Evolutionary conservation across 345 rosid species (phyloP).

Genomic region (Eucalyptus regnans): DNA sequence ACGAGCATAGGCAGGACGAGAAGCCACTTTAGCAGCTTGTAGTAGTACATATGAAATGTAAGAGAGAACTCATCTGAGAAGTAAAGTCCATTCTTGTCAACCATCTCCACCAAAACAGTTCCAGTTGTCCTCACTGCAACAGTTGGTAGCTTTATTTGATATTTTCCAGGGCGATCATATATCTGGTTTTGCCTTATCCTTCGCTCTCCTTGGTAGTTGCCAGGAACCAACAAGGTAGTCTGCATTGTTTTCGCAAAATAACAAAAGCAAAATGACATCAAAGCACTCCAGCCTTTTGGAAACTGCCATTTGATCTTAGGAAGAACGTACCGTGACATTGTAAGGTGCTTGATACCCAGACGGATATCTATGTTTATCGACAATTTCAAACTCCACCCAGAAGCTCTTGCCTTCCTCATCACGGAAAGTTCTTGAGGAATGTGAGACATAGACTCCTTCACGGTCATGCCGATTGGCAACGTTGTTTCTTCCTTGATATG

Average conservation of each 20-base stretch:
- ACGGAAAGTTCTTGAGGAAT: conserved; percentile 85
- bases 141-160: conserved; percentile 72
- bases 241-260: conserved; percentile 14
- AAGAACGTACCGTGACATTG: conserved; percentile 79
- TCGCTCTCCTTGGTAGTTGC: conserved; percentile 90
- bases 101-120: conserved; percentile 91
- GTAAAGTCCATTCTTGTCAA: conserved; percentile 78
- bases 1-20: conserved; percentile 96
- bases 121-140: conserved; percentile 93
- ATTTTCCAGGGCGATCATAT: conserved; percentile 62
- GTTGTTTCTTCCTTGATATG: conserved; percentile 92
- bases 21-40: conserved; percentile 94
- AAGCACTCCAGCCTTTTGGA: background rate
- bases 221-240: conserved; percentile 89
- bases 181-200: conserved; percentile 58
- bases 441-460: conserved; percentile 73
- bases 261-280: background rate
- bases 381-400: conserved; percentile 96
- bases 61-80: conserved; percentile 96
- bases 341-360: conserved; percentile 91
- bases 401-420: conserved; percentile 98
- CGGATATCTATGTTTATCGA: conserved; percentile 76
- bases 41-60: conserved; percentile 96
- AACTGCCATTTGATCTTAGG: background rate
- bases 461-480: conserved; percentile 56